These are phyloP conservation scores for Linnemannia zychae DNA, from an alignment of 192 early-diverging fungal genomes.

Conservation along the genomic window DNA sequence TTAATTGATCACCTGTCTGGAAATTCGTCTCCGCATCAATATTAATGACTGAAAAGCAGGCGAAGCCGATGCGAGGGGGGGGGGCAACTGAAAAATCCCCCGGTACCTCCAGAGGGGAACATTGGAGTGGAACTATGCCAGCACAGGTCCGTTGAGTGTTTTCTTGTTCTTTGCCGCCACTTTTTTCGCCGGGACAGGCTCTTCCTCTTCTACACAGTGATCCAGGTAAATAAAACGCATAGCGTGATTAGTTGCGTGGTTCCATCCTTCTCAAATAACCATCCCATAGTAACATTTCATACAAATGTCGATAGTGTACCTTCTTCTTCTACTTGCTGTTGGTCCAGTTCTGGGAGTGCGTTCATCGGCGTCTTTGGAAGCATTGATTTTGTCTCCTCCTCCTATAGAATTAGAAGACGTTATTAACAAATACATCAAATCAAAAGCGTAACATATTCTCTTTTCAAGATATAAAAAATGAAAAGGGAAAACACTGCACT, in stretches of 20 bases:
- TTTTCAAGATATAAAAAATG: not conserved
- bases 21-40: not conserved
- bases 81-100: not conserved
- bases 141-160: constrained; percentile 27
- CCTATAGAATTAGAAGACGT: too few species aligned
- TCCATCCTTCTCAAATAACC: not conserved
- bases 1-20: not conserved
- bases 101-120: too few species aligned
- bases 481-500: not conserved
- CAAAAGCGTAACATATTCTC: not conserved
- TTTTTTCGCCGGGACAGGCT: constrained; percentile 6
- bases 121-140: constrained; percentile 18
- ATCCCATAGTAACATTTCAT: not conserved
- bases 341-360: not conserved
- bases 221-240: not conserved
- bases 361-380: constrained; percentile 16
- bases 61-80: too few species aligned
- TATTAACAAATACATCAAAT: not conserved
- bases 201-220: not conserved
- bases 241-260: not conserved
- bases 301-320: not conserved
- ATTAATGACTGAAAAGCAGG: not conserved
- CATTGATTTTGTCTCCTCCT: constrained; percentile 7
- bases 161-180: constrained; percentile 6
- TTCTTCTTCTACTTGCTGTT: constrained; percentile 12